These are phyloP conservation scores for Saccharomycodes ludwigii DNA, from an alignment of 805 yeast genomes.

Conservation along the genomic window DNA sequence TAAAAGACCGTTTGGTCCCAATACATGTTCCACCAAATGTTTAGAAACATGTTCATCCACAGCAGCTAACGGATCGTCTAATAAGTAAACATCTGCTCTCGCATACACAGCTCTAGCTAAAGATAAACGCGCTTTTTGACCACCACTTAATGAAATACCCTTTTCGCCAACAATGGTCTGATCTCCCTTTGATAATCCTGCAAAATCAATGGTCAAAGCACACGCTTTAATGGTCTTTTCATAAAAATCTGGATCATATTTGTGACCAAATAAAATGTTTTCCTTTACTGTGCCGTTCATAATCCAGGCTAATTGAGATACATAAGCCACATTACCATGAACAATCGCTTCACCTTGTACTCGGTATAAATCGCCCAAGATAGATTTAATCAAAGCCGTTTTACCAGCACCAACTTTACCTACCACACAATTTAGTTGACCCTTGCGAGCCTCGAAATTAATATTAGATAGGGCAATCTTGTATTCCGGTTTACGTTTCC, in stretches of 20 bases:
- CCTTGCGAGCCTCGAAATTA: constrained; percentile 53
- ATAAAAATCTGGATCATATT: constrained; percentile 71
- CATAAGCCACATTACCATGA: constrained; percentile 77
- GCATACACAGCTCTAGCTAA: constrained; percentile 94
- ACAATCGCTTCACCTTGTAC: constrained; percentile 58
- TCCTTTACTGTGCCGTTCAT: constrained; percentile 90
- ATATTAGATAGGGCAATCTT: constrained; percentile 57
- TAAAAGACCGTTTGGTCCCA: constrained; percentile 71
- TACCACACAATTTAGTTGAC: constrained; percentile 72
- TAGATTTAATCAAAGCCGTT: constrained; percentile 65
- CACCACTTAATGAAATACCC: constrained; percentile 93
- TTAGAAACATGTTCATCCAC: constrained; percentile 96
- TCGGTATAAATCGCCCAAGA: constrained; percentile 74
- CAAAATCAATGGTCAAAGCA: constrained; percentile 70
- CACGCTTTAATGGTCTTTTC: constrained; percentile 75
- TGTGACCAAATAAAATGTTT: constrained; percentile 83
- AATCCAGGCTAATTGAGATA: constrained; percentile 92
- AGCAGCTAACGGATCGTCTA: constrained; percentile 92
- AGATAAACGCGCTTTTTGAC: constrained; percentile 92
- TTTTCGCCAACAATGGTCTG: constrained; percentile 91
- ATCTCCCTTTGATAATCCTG: constrained; percentile 79
- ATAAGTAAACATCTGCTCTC: constrained; percentile 78
- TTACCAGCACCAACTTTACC: constrained; percentile 91
- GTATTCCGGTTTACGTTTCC: constrained; percentile 63
- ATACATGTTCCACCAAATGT: constrained; percentile 69